Percentiles rank a stretch among this genome's conserved stretches.
These are phyloP conservation scores for Coemansia sp. DNA, from an alignment of 192 early-diverging fungal genomes.

Conservation along the genomic window DNA sequence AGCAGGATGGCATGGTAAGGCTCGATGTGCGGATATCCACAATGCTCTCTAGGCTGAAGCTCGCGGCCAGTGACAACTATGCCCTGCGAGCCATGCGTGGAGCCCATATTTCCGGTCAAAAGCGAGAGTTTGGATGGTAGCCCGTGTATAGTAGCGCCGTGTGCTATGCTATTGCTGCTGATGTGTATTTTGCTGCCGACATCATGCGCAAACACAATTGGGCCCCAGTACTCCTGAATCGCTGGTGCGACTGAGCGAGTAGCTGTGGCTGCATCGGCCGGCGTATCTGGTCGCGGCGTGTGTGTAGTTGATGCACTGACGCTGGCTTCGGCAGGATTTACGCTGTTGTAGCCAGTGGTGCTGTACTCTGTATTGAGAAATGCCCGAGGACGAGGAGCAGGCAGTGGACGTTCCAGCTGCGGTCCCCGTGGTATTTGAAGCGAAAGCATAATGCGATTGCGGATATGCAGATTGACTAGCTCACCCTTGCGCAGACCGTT, in stretches of 20 bases:
- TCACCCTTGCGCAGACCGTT: conserved; percentile 42
- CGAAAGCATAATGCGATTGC: conserved; percentile 49
- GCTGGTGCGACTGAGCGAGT: conserved; percentile 21
- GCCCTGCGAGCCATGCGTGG: conserved; percentile 17
- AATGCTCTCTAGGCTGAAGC: conserved; percentile 53
- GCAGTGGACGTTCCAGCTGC: conserved; percentile 35
- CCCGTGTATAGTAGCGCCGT: conserved; percentile 11
- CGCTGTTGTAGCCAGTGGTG: conserved; percentile 7
- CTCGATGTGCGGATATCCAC: conserved; percentile 66
- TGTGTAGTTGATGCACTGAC: conserved; percentile 18
- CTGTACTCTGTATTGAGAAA: conserved; percentile 15
- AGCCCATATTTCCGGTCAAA: conserved; percentile 12
- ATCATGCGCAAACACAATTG: conserved; percentile 24
- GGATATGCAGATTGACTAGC: conserved; percentile 43
- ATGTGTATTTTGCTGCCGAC: neutral
- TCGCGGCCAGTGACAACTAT: conserved; percentile 55
- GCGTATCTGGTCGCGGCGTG: conserved; percentile 41
- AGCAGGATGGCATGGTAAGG: conserved; percentile 87
- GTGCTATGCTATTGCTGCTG: conserved; percentile 6
- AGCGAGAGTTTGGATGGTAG: conserved; percentile 9
- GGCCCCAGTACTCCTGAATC: conserved; percentile 37
- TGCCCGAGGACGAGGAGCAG: conserved; percentile 11
- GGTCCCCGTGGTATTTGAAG: conserved; percentile 50
- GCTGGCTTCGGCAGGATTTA: conserved; percentile 16
- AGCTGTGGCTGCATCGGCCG: conserved; percentile 12